Conservation (phyloP, 169 alveolate genomes). For the Plasmodium sp. region DNA sequence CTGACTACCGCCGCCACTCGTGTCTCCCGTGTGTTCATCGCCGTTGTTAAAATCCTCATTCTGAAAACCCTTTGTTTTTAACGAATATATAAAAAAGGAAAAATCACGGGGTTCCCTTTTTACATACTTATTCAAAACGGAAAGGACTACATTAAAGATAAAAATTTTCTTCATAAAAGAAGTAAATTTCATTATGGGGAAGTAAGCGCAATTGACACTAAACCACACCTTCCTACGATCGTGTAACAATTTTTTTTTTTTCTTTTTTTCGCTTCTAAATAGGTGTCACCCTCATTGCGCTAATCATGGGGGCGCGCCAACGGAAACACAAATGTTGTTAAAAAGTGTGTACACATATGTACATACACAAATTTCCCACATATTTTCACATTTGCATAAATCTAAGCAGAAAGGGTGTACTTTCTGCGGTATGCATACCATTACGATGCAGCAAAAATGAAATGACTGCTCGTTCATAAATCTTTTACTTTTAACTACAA, state of each 20-base stretch:
- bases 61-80: conserved; percentile 21
- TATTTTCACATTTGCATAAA: not conserved
- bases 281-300: conserved; percentile 4
- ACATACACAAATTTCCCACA: not conserved
- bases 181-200: conserved; percentile 36
- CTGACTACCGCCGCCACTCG: not conserved
- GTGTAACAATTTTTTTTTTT: not conserved
- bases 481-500: conserved; percentile 3
- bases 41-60: not conserved
- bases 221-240: not conserved
- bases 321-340: not conserved
- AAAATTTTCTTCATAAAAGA: conserved; percentile 41
- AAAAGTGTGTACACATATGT: not conserved
- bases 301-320: not conserved
- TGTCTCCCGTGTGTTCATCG: not conserved
- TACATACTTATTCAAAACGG: conserved; percentile 39
- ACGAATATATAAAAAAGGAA: conserved; percentile 40
- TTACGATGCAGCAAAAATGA: not conserved
- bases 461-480: not conserved
- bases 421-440: not conserved
- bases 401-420: not conserved
- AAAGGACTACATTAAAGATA: conserved; percentile 12
- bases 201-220: not conserved
- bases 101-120: conserved; percentile 4
- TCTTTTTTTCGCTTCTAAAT: not conserved